Percentiles rank a stretch among this genome's conserved stretches.
Evolutionary conservation across 106 monocot genomes (phyloP).

Genomic region (Iris macrosiphon): DNA sequence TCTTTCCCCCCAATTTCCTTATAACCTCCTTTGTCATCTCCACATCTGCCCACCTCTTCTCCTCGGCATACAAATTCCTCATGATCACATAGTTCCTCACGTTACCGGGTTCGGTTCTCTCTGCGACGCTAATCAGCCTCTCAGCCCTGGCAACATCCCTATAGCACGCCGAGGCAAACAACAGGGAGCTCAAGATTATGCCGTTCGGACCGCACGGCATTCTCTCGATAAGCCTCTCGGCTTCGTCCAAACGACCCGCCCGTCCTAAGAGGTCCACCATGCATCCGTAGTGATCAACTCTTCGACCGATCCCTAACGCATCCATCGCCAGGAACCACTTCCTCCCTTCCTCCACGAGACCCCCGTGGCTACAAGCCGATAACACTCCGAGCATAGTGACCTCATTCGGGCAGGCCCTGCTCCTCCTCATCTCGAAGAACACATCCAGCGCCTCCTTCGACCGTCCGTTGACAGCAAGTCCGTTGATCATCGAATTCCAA

Average conservation of each 20-base stretch:
- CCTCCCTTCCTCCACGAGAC: constrained; percentile 42
- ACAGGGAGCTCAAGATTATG: constrained; percentile 37
- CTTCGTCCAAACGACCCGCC: constrained; percentile 33
- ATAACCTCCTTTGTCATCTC: constrained; percentile 27
- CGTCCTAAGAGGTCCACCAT: constrained; percentile 44
- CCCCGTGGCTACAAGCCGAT: constrained; percentile 42
- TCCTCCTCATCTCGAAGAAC: constrained; percentile 26
- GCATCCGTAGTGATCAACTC: constrained; percentile 40
- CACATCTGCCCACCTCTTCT: constrained; percentile 44
- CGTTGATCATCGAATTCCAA: constrained; percentile 53
- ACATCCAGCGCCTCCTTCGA: constrained; percentile 31
- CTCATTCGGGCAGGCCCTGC: constrained; percentile 21
- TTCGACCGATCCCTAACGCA: constrained; percentile 6
- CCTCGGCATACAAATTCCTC: constrained; percentile 60
- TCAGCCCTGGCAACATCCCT: constrained; percentile 34
- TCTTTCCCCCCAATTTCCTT: constrained; percentile 30
- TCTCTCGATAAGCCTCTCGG: constrained; percentile 29
- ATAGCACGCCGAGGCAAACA: constrained; percentile 22
- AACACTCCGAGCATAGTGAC: constrained; percentile 44
- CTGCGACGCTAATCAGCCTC: constrained; percentile 27
- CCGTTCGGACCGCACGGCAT: constrained; percentile 36
- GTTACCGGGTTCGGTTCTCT: constrained; percentile 31
- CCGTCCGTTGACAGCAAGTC: constrained; percentile 34
- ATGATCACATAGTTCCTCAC: constrained; percentile 56
- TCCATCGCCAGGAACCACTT: constrained; percentile 36